These are phyloP conservation scores for Pogostemon cablin DNA, from an alignment of 257 asterid genomes.

Conservation along the genomic window DNA sequence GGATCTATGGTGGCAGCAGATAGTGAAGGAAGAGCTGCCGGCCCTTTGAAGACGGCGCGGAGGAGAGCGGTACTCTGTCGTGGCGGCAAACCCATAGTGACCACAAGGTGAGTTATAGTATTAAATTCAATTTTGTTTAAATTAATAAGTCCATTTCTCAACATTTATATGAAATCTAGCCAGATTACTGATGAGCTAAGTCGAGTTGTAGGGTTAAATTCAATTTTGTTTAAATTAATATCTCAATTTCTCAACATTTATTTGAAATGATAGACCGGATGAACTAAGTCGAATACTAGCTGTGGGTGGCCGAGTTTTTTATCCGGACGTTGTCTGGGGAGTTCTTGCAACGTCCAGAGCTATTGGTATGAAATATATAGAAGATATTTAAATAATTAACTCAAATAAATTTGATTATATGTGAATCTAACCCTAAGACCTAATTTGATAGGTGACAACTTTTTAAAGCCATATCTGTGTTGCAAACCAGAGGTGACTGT, in stretches of 20 bases:
- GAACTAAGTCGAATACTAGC: constrained; percentile 69
- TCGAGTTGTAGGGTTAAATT: too few species aligned
- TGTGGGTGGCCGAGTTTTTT: constrained; percentile 78
- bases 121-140: not conserved
- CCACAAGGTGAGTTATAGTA: constrained; percentile 52
- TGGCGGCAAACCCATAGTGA: constrained; percentile 54
- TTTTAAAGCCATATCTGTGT: constrained; percentile 70
- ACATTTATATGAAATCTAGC: too few species aligned
- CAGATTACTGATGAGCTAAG: too few species aligned
- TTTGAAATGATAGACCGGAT: constrained; percentile 60
- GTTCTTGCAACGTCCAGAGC: constrained; percentile 94
- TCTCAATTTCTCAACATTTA: not conserved
- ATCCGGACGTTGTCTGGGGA: constrained; percentile 77
- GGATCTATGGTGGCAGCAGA: constrained; percentile 76
- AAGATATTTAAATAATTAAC: too few species aligned
- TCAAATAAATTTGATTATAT: too few species aligned
- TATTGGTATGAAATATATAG: constrained; percentile 45
- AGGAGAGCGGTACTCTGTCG: constrained; percentile 58
- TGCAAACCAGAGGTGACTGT: constrained; percentile 79
- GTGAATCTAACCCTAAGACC: not conserved
- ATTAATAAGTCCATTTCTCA: too few species aligned
- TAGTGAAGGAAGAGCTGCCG: constrained; percentile 62
- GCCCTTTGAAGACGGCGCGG: constrained; percentile 30
- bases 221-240: too few species aligned
- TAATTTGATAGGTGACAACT: constrained; percentile 52